Base-by-base conservation (phyloP, 1,284 basidiomycete species). In the Malassezia equina region DNA sequence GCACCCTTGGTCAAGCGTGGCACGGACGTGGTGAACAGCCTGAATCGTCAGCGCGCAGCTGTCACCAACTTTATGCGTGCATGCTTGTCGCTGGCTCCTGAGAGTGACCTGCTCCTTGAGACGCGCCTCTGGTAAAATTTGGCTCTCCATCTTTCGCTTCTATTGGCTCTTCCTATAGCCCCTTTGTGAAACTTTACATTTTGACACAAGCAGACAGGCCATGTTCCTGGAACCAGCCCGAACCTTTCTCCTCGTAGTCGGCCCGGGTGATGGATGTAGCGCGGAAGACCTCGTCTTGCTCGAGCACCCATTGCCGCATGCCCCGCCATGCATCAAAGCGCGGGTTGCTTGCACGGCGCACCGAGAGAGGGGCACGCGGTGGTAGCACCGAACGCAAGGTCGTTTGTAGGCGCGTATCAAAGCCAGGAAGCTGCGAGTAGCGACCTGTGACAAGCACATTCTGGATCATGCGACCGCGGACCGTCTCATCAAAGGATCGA, bases 1-100 rank as follows among this genome's bases (percentile, higher is more conserved):
- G 91, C 93, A 0, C 90, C 93, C 25, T 82, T 95, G 66, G 90
- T 94, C 79, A 96, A 96, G 82, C 90, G 90, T 61, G 91, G 81
- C 60, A 86, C 85, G 42, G 88, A 90, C 69, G 90, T 95, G 64
- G 86, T 96, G 78, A 98, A 98, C 83, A 86, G 85, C 69, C 82
- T 96, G 65, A 86, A 85, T 78, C 83, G 91, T 75, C 93, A 98
- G 81, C 84, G 90, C 72, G 88, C 90, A 60, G 93, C 88, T 19
- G 83, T 95, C 61, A 93, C 95, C 78, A 80, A 83, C 59, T 91
- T 91, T 83, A 79, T 93, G 74, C 88, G 88, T 31, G 75, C 70
- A 31, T 65, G 65, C 53, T 51, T 75, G 12, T 66, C 70, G 36
- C 60, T 73, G 4, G 62, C 65, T 27, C 71, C 71, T 47, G 69